Conservation (phyloP, 2,329 filamentous ascomycete species). For the Venturia aucupariae region DNA sequence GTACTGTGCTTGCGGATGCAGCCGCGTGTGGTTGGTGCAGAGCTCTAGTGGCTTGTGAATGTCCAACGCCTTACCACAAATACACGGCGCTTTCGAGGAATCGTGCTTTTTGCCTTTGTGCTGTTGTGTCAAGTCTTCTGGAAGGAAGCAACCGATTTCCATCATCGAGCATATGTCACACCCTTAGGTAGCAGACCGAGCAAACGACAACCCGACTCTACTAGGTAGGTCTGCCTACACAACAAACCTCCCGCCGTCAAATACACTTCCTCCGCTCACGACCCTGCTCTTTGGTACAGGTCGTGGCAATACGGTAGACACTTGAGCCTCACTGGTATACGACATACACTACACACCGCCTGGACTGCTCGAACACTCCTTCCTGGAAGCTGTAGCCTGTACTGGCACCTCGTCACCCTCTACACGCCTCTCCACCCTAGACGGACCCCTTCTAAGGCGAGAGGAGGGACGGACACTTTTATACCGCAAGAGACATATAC, state of each 20-base stretch:
- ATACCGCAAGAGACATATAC: background rate
- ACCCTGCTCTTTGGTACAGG: background rate
- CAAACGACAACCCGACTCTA: background rate
- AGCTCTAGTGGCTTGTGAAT: slow-evolving; percentile 6
- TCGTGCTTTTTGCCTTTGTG: background rate
- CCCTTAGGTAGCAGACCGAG: too few relatives aligned
- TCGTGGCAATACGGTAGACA: background rate
- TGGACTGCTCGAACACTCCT: background rate
- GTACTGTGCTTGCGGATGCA: slow-evolving; percentile 17
- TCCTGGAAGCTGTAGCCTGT: background rate
- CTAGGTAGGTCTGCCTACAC: too few relatives aligned
- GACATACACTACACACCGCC: background rate
- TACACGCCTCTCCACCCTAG: background rate
- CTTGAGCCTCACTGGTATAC: slow-evolving; percentile 1
- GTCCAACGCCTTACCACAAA: background rate
- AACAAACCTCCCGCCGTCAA: background rate
- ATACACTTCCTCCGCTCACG: background rate
- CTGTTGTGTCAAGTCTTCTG: background rate
- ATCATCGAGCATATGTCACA: background rate
- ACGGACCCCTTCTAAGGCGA: background rate
- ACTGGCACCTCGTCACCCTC: background rate
- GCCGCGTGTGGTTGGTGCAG: slow-evolving; percentile 1
- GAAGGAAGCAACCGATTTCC: background rate
- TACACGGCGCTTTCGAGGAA: background rate
- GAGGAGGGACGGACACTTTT: background rate